These are phyloP conservation scores for Epithele typhae DNA, from an alignment of 768 basidiomycete genomes.

Conservation along the genomic window DNA sequence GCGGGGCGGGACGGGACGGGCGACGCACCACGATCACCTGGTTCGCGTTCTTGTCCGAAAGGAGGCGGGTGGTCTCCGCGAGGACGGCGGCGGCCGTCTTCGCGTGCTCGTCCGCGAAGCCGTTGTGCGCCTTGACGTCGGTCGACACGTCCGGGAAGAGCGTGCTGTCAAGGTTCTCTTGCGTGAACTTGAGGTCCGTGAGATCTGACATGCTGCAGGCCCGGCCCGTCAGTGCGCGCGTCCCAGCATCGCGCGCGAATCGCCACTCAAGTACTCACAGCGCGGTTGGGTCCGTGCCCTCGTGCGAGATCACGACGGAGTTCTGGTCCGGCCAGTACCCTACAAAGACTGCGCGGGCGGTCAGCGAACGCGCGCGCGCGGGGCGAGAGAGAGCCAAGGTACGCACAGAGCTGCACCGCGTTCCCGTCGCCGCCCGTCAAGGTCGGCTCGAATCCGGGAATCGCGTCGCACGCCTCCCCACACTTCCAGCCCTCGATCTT, in stretches of 20 bases:
- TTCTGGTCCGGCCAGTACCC: constrained; percentile 50
- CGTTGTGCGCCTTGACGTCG: constrained; percentile 44
- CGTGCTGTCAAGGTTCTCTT: constrained; percentile 35
- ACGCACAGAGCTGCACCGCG: constrained; percentile 43
- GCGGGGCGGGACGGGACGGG: not conserved
- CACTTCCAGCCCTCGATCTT: constrained; percentile 40
- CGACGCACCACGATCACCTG: constrained; percentile 39
- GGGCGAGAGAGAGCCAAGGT: not conserved
- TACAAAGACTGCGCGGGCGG: constrained; percentile 47
- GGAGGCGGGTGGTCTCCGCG: constrained; percentile 37
- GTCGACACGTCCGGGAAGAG: constrained; percentile 53
- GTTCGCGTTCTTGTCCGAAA: constrained; percentile 34
- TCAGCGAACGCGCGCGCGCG: no score
- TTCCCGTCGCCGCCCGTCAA: constrained; percentile 48
- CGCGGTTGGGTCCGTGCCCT: constrained; percentile 55
- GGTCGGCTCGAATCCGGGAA: constrained; percentile 40
- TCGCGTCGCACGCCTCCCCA: constrained; percentile 41
- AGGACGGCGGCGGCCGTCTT: constrained; percentile 44
- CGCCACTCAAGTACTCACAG: constrained; percentile 34
- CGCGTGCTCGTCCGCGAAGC: constrained; percentile 50
- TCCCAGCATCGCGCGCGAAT: not conserved
- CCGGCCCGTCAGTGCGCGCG: not conserved
- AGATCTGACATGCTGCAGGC: constrained; percentile 40
- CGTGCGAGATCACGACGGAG: constrained; percentile 53
- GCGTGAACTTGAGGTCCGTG: constrained; percentile 43